Evolutionary conservation across 2,329 filamentous ascomycete species (phyloP).

Genomic region (Tolypocladium cylindrosporum): DNA sequence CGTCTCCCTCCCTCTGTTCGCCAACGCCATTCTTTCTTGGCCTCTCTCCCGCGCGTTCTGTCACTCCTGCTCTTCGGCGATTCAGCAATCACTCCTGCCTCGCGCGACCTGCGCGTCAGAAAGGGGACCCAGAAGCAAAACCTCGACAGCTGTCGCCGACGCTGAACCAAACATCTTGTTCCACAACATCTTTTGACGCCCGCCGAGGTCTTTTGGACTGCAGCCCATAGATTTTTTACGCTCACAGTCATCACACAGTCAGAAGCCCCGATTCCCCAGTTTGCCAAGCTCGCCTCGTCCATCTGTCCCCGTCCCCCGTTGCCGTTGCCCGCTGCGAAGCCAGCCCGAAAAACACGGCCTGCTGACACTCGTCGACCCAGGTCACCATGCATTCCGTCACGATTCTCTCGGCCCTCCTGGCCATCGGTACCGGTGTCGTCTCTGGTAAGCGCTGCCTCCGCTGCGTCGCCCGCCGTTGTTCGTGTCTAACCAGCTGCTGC

Average conservation of each 20-base stretch:
- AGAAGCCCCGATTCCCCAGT: conserved; percentile 1
- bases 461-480: not conserved
- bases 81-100: not conserved
- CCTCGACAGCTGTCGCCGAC: not conserved
- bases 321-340: not conserved
- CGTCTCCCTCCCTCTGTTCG: conserved; percentile 13
- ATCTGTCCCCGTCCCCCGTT: not conserved
- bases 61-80: not conserved
- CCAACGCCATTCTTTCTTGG: not conserved
- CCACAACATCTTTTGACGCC: conserved; percentile 12
- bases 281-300: not conserved
- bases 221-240: conserved; percentile 10
- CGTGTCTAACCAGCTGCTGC: not conserved
- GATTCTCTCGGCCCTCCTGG: conserved; percentile 34
- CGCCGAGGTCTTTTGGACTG: conserved; percentile 12
- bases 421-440: conserved; percentile 27
- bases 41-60: not conserved
- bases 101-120: conserved; percentile 2
- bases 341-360: not conserved
- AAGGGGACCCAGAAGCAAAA: conserved; percentile 1
- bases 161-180: conserved; percentile 4
- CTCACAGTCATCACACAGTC: conserved; percentile 7
- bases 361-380: conserved; percentile 14
- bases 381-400: conserved; percentile 37
- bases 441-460: conserved; percentile 26